Percentiles rank a stretch among this genome's conserved stretches.
phyloP scores from a whole-genome alignment of 73 alveolate species.

The Tetrahymena elliotti region DNA sequence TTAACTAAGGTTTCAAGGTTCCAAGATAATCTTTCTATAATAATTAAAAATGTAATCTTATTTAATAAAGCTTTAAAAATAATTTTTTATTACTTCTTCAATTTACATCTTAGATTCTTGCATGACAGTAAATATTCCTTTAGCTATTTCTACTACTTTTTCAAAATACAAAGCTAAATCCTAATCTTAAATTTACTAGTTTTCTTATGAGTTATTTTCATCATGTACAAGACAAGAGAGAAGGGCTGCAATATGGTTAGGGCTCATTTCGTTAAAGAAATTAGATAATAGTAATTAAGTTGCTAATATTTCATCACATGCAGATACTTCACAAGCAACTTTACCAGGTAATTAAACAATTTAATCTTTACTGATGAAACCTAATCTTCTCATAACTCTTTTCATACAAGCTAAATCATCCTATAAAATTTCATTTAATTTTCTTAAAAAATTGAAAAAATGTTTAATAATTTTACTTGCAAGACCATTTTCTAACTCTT shows the following conservation, averaged over 20 bases:
- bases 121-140: conserved; percentile 73
- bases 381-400: conserved; percentile 94
- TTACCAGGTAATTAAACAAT: conserved; percentile 94
- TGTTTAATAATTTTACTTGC: background rate
- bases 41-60: background rate
- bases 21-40: conserved; percentile 33
- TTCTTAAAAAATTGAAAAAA: background rate
- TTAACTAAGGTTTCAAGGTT: conserved; percentile 56
- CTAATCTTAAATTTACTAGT: conserved; percentile 64
- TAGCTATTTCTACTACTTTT: conserved; percentile 53
- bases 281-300: conserved; percentile 88
- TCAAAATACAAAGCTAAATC: conserved; percentile 32
- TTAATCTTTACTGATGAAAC: conserved; percentile 78
- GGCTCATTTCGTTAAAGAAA: conserved; percentile 65
- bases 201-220: conserved; percentile 49
- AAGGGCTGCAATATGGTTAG: conserved; percentile 84
- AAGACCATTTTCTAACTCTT: conserved; percentile 79
- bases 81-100: conserved; percentile 73
- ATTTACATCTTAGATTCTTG: conserved; percentile 84
- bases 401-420: conserved; percentile 97
- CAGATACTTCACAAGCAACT: conserved; percentile 97
- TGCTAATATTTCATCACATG: conserved; percentile 89
- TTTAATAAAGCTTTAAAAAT: background rate
- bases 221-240: conserved; percentile 77
- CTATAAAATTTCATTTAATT: background rate